These are phyloP conservation scores for Streptanthus diversifolius DNA, from an alignment of 345 rosid species.

Conservation along the genomic window DNA sequence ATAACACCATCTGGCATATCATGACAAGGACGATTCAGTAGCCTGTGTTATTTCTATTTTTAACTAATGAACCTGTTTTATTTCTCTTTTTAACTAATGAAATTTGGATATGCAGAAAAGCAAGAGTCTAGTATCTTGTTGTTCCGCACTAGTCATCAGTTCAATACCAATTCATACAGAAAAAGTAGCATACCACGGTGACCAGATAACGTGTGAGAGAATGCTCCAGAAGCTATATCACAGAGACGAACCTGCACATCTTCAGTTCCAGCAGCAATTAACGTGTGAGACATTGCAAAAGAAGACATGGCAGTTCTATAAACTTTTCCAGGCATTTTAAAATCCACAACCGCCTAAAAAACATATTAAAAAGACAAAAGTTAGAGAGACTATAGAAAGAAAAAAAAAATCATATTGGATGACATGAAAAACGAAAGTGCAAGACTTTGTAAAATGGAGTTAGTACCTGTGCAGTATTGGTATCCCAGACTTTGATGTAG, in stretches of 20 bases:
- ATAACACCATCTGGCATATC: constrained; percentile 74
- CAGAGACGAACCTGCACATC: constrained; percentile 97
- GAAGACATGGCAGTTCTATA: constrained; percentile 89
- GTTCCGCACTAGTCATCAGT: not conserved
- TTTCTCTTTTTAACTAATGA: not conserved
- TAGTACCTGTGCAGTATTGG: constrained; percentile 73
- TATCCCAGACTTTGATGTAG: constrained; percentile 86
- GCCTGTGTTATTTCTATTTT: not conserved
- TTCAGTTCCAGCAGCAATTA: constrained; percentile 92
- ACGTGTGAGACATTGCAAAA: constrained; percentile 77
- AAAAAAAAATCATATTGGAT: not conserved
- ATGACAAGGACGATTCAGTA: constrained; percentile 16
- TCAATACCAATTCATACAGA: not conserved
- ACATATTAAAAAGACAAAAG: not conserved
- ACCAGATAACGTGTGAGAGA: constrained; percentile 88
- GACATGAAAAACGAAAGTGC: not conserved
- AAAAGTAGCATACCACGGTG: constrained; percentile 66
- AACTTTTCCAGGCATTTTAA: constrained; percentile 96
- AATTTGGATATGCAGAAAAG: not conserved
- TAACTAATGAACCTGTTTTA: not conserved
- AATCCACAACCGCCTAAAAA: constrained; percentile 65
- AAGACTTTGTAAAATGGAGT: not conserved
- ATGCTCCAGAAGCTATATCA: constrained; percentile 89
- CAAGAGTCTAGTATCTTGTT: not conserved
- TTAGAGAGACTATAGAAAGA: not conserved